phyloP scores from a whole-genome alignment of 148 eudicot genomes.

The Fagopyrum esculentum region DNA sequence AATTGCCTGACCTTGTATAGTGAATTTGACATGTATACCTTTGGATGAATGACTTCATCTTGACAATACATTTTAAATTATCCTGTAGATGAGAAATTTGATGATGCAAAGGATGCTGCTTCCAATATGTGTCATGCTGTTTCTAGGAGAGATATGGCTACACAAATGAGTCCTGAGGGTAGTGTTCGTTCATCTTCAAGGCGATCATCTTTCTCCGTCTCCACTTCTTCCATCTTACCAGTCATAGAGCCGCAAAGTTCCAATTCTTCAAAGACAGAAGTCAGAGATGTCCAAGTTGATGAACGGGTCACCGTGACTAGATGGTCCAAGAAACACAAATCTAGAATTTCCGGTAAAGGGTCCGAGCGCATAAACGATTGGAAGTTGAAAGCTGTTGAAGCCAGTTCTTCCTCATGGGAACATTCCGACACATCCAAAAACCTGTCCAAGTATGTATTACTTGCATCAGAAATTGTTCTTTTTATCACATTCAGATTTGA shows the following conservation, averaged over 20 bases:
- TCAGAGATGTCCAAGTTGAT: conserved; percentile 82
- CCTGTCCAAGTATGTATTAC: conserved; percentile 1
- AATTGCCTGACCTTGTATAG: too few species aligned
- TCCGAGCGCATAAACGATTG: conserved; percentile 53
- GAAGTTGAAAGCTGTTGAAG: conserved; percentile 58
- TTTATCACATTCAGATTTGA: background rate
- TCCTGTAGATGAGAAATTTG: conserved; percentile 47
- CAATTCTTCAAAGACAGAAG: conserved; percentile 48
- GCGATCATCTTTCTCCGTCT: conserved; percentile 43
- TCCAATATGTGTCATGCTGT: conserved; percentile 45
- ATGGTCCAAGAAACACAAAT: conserved; percentile 71
- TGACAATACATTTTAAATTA: background rate
- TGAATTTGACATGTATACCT: background rate
- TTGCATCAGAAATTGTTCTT: background rate
- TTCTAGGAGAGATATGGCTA: conserved; percentile 91
- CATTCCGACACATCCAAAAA: conserved; percentile 25
- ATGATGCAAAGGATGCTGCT: conserved; percentile 38
- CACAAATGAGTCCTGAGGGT: conserved; percentile 91
- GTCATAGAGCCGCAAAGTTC: conserved; percentile 45
- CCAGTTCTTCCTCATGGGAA: conserved; percentile 47
- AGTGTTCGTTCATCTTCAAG: conserved; percentile 59
- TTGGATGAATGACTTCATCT: background rate
- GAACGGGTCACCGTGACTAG: conserved; percentile 74
- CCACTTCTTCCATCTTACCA: conserved; percentile 48
- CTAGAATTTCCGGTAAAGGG: conserved; percentile 35